Base-by-base conservation (phyloP, 768 basidiomycete species). In the Leucogyrophana mollusca region DNA sequence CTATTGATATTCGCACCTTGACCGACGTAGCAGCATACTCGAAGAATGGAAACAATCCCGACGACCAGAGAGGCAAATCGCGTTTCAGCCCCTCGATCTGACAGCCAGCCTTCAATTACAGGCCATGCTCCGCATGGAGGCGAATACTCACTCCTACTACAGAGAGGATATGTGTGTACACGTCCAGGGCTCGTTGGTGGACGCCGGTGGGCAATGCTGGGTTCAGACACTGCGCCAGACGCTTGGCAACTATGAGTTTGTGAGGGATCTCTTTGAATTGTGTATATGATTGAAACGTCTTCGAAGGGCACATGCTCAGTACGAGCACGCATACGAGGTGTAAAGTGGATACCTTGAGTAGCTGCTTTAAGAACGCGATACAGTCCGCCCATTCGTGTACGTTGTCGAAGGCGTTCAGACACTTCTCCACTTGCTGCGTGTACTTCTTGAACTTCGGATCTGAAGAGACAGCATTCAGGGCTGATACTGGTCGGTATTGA, bases 341-440 rank as follows among this genome's bases (percentile, higher is more conserved):
- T 3, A 25, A 27, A 40, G 24, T 24, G 23, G 65, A 35, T 56
- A 90, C 93, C 78, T 96, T 96, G 49, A 95, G 79, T 50, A 96
- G 68, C 55, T 94, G 88, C 62, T 94, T 94, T 65, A 99, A 67
- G 69, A 98, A 99, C 33, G 94, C 87, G 61, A 96, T 98, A 65
- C 94, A 98, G 71, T 99, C 96, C 49, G 96, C 94, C 96, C 96
- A 99, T 71, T 99, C 96, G 47, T 95, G 91, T 48, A 96, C 92
- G 59, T 83, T 90, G 60, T 96, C 94, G 59, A 99, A 98, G 2
- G 92, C 85, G 51, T 84, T 87, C 38, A 99, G 74, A 56, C 90
- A 92, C 68, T 87, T 87, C 63, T 99, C 96, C 39, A 99, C 90
- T 57, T 92, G 89, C 45, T 87, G 83, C 1, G 85, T 74, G 68